These are phyloP conservation scores for Colletotrichum orbiculare DNA, from an alignment of 2,329 filamentous ascomycete genomes.

Conservation along the genomic window DNA sequence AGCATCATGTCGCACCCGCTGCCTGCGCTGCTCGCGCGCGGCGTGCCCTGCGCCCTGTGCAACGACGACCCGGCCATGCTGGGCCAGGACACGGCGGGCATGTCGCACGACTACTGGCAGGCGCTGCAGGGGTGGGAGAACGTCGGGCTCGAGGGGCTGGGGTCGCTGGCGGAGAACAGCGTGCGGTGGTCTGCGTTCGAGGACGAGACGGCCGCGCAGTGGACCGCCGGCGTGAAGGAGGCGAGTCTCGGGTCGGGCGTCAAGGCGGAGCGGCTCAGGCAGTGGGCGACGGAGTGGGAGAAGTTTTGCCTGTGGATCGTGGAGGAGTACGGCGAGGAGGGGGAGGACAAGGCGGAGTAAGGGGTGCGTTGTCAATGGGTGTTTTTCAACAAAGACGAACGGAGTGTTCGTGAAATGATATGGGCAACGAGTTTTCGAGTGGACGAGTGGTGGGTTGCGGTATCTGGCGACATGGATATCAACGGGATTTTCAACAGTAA, in stretches of 20 bases:
- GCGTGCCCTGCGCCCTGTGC: constrained; percentile 79
- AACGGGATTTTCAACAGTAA: constrained; percentile 31
- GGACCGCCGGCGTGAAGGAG: constrained; percentile 75
- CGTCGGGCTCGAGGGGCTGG: constrained; percentile 81
- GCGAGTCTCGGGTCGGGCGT: constrained; percentile 75
- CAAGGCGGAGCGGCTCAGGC: constrained; percentile 74
- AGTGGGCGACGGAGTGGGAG: constrained; percentile 83
- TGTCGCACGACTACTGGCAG: constrained; percentile 90
- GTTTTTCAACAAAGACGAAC: background rate
- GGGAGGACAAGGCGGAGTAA: constrained; percentile 58
- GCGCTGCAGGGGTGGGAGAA: constrained; percentile 86
- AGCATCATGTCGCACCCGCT: constrained; percentile 79
- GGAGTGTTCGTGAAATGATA: too few species aligned
- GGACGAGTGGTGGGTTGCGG: too few species aligned
- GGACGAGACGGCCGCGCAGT: constrained; percentile 74
- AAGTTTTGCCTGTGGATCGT: constrained; percentile 87
- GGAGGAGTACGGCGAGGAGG: constrained; percentile 73
- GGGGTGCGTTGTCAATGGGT: background rate
- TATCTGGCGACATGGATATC: background rate
- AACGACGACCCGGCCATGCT: constrained; percentile 87
- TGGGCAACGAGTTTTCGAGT: background rate
- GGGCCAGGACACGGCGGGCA: constrained; percentile 78
- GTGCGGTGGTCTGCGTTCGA: constrained; percentile 86
- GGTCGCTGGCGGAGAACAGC: constrained; percentile 84
- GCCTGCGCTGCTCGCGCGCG: constrained; percentile 80